phyloP scores from a whole-genome alignment of 495 filamentous ascomycete species.

The Penicillium goetzii region DNA sequence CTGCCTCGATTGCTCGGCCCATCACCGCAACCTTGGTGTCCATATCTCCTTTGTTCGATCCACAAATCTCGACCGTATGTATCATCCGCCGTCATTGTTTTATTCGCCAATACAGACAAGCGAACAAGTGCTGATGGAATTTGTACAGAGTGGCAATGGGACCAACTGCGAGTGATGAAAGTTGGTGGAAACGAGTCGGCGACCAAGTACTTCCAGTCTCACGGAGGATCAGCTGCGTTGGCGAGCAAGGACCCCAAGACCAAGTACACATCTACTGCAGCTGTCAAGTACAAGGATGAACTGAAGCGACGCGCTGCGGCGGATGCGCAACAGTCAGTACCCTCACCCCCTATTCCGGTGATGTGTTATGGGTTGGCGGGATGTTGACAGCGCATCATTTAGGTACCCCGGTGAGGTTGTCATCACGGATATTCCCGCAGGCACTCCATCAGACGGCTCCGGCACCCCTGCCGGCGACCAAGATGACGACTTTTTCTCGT shows the following conservation, averaged over 20 bases:
- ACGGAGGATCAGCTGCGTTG: slow-evolving; percentile 90
- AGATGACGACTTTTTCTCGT: slow-evolving; percentile 96
- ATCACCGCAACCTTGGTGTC: slow-evolving; percentile 89
- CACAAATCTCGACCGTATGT: slow-evolving; percentile 96
- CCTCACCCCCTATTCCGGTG: slow-evolving; percentile 4
- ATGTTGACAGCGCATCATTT: slow-evolving; percentile 27
- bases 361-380: slow-evolving; percentile 2
- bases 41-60: slow-evolving; percentile 98
- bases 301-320: slow-evolving; percentile 77
- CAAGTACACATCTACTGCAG: slow-evolving; percentile 90
- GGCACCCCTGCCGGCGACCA: slow-evolving; percentile 75
- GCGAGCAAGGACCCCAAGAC: slow-evolving; percentile 94
- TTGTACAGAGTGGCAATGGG: slow-evolving; percentile 94
- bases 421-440: slow-evolving; percentile 72
- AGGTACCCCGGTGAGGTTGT: slow-evolving; percentile 88
- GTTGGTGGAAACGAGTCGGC: slow-evolving; percentile 97
- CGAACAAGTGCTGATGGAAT: slow-evolving; percentile 24
- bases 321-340: slow-evolving; percentile 75
- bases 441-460: slow-evolving; percentile 60
- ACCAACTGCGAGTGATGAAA: slow-evolving; percentile 97
- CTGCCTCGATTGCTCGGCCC: slow-evolving; percentile 92
- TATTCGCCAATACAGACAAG: not conserved
- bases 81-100: not conserved
- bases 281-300: slow-evolving; percentile 96
- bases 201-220: slow-evolving; percentile 94